phyloP scores from a whole-genome alignment of 306 rosid species.

The barrel medic (Medicago truncatula) region DNA sequence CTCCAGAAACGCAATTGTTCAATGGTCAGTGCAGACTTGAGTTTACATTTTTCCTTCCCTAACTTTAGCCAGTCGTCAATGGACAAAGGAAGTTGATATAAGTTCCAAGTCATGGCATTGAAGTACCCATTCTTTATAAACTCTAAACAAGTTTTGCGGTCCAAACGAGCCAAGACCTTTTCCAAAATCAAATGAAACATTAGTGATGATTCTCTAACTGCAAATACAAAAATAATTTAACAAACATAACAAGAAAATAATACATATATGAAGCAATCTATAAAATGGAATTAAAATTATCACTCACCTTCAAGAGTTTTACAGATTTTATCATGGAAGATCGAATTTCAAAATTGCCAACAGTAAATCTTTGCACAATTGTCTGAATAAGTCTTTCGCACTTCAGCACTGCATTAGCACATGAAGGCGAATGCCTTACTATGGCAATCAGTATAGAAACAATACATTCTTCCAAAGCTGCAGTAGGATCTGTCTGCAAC shows the following conservation, averaged over 20 bases:
- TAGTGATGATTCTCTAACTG: slow-evolving; percentile 39
- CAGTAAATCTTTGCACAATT: slow-evolving; percentile 67
- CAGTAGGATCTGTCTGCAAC: slow-evolving; percentile 74
- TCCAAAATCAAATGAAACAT: slow-evolving; percentile 45
- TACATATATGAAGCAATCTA: slow-evolving; percentile 37
- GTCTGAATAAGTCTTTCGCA: slow-evolving; percentile 78
- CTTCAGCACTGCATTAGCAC: slow-evolving; percentile 76
- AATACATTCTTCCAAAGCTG: slow-evolving; percentile 75
- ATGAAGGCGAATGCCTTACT: slow-evolving; percentile 91
- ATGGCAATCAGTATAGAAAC: slow-evolving; percentile 80
- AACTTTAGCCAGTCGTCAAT: slow-evolving; percentile 78
- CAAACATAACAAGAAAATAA: slow-evolving; percentile 10
- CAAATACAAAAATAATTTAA: slow-evolving; percentile 26
- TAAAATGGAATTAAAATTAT: slow-evolving; percentile 27
- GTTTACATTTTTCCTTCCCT: slow-evolving; percentile 77
- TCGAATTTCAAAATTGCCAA: slow-evolving; percentile 59
- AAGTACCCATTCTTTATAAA: slow-evolving; percentile 75
- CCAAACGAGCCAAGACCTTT: slow-evolving; percentile 79
- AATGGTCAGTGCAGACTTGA: slow-evolving; percentile 75
- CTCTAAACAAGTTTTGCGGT: slow-evolving; percentile 61
- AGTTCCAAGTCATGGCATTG: slow-evolving; percentile 75
- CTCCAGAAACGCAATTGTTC: slow-evolving; percentile 91
- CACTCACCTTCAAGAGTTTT: slow-evolving; percentile 74
- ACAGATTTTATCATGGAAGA: slow-evolving; percentile 77
- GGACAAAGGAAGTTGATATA: slow-evolving; percentile 68